These are phyloP conservation scores for Wickerhamiella infanticola DNA, from an alignment of 1,139 yeast genomes.

Conservation along the genomic window DNA sequence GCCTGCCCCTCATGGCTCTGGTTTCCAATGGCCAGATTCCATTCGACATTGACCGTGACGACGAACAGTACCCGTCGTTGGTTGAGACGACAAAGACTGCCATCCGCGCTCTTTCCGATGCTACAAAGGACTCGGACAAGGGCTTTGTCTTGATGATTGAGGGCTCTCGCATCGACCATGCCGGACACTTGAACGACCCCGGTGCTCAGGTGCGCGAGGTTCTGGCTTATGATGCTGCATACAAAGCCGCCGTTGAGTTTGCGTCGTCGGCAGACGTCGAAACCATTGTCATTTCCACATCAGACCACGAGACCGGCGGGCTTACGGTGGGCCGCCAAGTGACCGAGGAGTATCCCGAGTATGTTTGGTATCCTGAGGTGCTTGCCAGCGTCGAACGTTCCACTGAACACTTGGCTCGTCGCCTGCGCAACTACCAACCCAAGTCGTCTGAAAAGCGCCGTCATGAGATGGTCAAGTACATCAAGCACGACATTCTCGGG, in stretches of 20 bases:
- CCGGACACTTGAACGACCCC: conserved; percentile 81
- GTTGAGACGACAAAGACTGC: conserved; percentile 64
- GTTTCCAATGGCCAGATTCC: conserved; percentile 64
- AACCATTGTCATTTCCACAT: conserved; percentile 59
- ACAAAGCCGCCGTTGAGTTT: conserved; percentile 49
- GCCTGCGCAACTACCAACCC: conserved; percentile 22
- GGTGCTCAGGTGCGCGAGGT: conserved; percentile 75
- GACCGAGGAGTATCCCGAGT: conserved; percentile 41
- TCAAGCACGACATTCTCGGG: conserved; percentile 34
- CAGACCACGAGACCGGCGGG: conserved; percentile 91
- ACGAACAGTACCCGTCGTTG: conserved; percentile 41
- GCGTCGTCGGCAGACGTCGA: conserved; percentile 50
- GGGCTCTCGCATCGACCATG: conserved; percentile 84
- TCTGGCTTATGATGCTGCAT: conserved; percentile 61
- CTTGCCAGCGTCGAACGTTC: conserved; percentile 52
- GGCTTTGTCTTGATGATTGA: conserved; percentile 75
- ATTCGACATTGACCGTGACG: conserved; percentile 58
- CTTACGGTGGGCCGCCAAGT: conserved; percentile 63
- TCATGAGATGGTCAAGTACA: conserved; percentile 22
- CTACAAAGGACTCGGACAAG: conserved; percentile 50
- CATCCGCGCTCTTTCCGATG: conserved; percentile 43
- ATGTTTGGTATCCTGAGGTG: conserved; percentile 65
- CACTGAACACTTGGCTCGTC: conserved; percentile 44
- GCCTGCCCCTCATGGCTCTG: conserved; percentile 57
- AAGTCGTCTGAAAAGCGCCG: neutral